These are phyloP conservation scores for Hebeloma cylindrosporum DNA, from an alignment of 768 basidiomycete genomes.

Conservation along the genomic window DNA sequence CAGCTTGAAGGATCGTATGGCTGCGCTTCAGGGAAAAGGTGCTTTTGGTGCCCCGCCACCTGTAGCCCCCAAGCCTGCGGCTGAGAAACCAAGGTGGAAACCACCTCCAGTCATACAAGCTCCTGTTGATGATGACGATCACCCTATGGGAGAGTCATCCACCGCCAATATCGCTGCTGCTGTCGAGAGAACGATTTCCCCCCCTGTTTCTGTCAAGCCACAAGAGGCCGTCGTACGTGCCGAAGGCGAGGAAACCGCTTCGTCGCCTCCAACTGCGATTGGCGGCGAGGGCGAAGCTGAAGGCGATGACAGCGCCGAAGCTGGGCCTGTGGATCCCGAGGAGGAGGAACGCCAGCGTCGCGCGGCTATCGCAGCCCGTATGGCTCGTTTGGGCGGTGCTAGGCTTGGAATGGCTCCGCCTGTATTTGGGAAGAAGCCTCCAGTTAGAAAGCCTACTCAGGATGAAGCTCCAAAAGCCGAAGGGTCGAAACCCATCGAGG, in stretches of 20 bases:
- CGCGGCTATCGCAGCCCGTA: slow-evolving; percentile 86
- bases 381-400: slow-evolving; percentile 90
- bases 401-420: slow-evolving; percentile 79
- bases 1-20: slow-evolving; percentile 93
- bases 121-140: slow-evolving; percentile 45
- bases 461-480: slow-evolving; percentile 27
- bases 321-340: slow-evolving; percentile 46
- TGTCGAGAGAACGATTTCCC: slow-evolving; percentile 33
- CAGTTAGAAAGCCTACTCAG: slow-evolving; percentile 31
- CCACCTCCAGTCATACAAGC: slow-evolving; percentile 61
- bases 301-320: slow-evolving; percentile 1
- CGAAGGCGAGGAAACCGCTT: slow-evolving; percentile 17
- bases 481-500: slow-evolving; percentile 17
- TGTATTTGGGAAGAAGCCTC: slow-evolving; percentile 54
- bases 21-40: slow-evolving; percentile 82
- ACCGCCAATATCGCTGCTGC: slow-evolving; percentile 21
- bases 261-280: slow-evolving; percentile 3
- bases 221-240: slow-evolving; percentile 14
- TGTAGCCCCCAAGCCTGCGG: slow-evolving; percentile 53
- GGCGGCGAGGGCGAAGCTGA: slow-evolving; percentile 13
- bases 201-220: slow-evolving; percentile 31
- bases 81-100: slow-evolving; percentile 85
- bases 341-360: slow-evolving; percentile 78
- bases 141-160: slow-evolving; percentile 15
- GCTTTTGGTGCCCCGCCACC: slow-evolving; percentile 69